These are phyloP conservation scores for Fraxinus excelsior DNA, from an alignment of 257 asterid species.

Conservation along the genomic window DNA sequence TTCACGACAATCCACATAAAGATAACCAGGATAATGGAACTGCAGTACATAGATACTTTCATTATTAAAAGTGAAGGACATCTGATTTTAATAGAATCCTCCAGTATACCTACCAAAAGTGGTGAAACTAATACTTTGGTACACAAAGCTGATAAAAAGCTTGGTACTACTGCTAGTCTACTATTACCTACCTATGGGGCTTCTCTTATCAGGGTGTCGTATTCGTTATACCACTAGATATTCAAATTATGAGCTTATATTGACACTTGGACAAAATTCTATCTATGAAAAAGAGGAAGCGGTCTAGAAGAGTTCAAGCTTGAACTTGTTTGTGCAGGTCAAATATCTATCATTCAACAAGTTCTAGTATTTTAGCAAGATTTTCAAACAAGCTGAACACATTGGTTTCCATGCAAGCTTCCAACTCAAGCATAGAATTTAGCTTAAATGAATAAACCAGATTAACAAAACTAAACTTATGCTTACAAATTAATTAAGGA, in stretches of 20 bases:
- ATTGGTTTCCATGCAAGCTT: background rate
- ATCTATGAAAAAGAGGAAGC: background rate
- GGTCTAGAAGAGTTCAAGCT: constrained; percentile 10
- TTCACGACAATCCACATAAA: constrained; percentile 24
- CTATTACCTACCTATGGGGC: background rate
- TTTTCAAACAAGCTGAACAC: background rate
- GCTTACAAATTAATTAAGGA: background rate
- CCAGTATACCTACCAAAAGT: background rate
- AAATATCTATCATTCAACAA: background rate
- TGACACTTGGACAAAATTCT: background rate
- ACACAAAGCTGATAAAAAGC: background rate
- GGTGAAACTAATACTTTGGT: background rate
- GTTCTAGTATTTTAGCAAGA: background rate
- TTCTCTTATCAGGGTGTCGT: background rate
- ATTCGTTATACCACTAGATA: background rate
- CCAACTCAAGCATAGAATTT: background rate
- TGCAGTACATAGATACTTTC: background rate
- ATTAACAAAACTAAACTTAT: background rate
- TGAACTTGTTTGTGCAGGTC: background rate
- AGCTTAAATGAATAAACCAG: background rate
- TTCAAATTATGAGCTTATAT: background rate
- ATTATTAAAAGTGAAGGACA: background rate
- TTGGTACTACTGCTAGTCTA: background rate
- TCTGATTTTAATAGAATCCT: background rate
- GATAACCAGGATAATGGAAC: constrained; percentile 11